A percentile compares a stretch with the other conserved stretches of the same genome.
phyloP scores from a whole-genome alignment of 2,329 filamentous ascomycete species.

The Cladosporium velox region DNA sequence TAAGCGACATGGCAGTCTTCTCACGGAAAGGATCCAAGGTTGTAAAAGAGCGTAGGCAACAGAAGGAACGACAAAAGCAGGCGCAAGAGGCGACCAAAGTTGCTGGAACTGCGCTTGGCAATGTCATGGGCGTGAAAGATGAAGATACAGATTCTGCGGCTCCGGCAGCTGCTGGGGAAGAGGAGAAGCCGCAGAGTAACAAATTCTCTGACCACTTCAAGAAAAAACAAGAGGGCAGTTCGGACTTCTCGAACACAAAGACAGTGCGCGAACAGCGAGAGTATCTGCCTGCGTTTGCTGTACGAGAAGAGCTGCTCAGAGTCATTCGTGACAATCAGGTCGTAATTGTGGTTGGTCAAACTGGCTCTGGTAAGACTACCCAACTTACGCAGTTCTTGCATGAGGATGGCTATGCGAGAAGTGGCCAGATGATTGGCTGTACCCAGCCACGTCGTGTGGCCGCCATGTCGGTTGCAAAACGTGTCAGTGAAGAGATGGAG shows the following conservation, averaged over 20 bases:
- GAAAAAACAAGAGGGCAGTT: constrained; percentile 76
- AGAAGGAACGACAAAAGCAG: constrained; percentile 89
- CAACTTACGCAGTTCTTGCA: constrained; percentile 95
- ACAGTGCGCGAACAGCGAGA: constrained; percentile 87
- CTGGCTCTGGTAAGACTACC: constrained; percentile 95
- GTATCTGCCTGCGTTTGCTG: constrained; percentile 91
- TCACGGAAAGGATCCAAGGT: constrained; percentile 92
- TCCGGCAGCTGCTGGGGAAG: constrained; percentile 60
- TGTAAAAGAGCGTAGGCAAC: constrained; percentile 86
- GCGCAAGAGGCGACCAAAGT: constrained; percentile 93
- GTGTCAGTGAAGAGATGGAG: constrained; percentile 98
- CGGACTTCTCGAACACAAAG: constrained; percentile 91
- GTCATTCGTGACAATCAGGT: constrained; percentile 98
- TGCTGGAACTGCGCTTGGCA: constrained; percentile 87
- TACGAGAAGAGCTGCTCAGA: constrained; percentile 85
- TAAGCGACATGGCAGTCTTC: constrained; percentile 99
- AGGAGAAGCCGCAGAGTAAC: constrained; percentile 59
- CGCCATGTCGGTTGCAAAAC: constrained; percentile 98
- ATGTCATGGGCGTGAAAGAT: constrained; percentile 93
- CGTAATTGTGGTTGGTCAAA: constrained; percentile 94
- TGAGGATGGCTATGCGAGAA: constrained; percentile 88
- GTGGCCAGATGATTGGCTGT: constrained; percentile 83
- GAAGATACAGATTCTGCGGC: constrained; percentile 82
- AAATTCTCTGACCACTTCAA: constrained; percentile 93
- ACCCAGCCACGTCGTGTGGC: constrained; percentile 95